These are phyloP conservation scores for Colletotrichum theobromicola DNA, from an alignment of 2,329 filamentous ascomycete genomes.

Conservation along the genomic window DNA sequence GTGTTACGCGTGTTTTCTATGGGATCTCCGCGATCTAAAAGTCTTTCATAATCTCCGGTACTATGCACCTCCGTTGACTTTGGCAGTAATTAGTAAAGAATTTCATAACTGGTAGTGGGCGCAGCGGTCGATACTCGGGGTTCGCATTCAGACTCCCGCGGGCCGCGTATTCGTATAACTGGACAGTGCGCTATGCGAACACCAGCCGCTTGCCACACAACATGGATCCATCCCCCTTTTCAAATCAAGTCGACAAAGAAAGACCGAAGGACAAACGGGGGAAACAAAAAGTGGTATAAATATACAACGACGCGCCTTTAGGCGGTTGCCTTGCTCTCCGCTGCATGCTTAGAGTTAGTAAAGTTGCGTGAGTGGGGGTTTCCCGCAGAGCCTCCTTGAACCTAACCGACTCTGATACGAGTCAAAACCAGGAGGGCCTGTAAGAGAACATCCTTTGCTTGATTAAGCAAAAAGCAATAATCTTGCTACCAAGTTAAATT, in stretches of 20 bases:
- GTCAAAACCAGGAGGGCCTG: no score
- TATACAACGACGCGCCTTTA: accelerated
- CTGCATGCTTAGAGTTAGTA: neutral
- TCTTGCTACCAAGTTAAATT: no score
- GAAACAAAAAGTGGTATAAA: no score
- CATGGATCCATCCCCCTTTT: neutral
- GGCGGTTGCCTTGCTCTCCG: neutral
- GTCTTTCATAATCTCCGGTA: neutral
- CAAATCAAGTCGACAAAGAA: neutral
- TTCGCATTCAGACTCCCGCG: neutral
- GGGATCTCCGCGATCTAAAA: neutral
- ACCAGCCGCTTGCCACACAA: accelerated
- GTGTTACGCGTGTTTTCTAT: accelerated
- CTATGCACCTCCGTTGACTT: neutral
- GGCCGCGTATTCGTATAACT: neutral
- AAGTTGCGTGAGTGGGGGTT: neutral
- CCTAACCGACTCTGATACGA: no score
- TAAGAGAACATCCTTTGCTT: no score
- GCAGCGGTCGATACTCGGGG: neutral
- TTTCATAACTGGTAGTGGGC: accelerated
- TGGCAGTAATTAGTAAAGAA: neutral
- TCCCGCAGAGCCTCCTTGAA: neutral
- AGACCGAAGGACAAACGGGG: neutral
- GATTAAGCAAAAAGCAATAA: no score
- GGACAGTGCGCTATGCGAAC: neutral